Base-by-base conservation (phyloP, 768 basidiomycete genomes). In the Erythrobasidium yunnanense region DNA sequence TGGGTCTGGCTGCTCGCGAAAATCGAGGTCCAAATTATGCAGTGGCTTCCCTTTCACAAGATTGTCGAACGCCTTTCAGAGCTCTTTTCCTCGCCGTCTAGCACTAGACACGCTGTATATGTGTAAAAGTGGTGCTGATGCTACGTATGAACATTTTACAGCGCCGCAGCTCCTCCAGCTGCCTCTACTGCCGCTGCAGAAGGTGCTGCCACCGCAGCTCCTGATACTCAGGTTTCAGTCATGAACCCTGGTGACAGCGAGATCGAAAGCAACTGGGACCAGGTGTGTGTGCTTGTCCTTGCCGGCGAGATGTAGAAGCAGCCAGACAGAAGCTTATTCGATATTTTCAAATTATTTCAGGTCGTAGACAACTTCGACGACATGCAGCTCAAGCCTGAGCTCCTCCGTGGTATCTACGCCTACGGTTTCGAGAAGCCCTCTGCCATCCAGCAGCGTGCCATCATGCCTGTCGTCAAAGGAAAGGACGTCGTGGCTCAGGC, bases 391-490 rank as follows among this genome's bases (percentile, higher is more conserved):
- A 95, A 90, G 81, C 80, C 89, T 49, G 93, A 99, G 78, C 86
- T 97, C 62, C 87, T 99, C 74, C 90, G 90, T 76, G 93, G 93
- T 78, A 86, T 99, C 75, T 95, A 99, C 79, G 92, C 93, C 71
- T 15, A 18, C 68, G 70, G 72, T 70, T 97, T 96, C 74, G 93
- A 99, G 81, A 92, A 90, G 74, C 93, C 93, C 23, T 97, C 93
- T 68, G 92, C 93, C 68, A 96, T 99, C 74, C 93, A 99, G 79
- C 90, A 95, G 78, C 87, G 92, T 70, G 93, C 93, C 53, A 96
- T 99, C 77, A 80, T 93, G 66, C 93, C 93, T 55, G 93, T 99
- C 75, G 88, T 85, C 53, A 71, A 76, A 38, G 78, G 77, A 30
- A 67, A 68, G 65, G 93, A 97, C 82, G 93, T 96, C 68, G 96